Evolutionary conservation across 2,329 filamentous ascomycete genomes (phyloP), one percentile per base, ranked within the genome.

Genomic region (Botryotinia narcissicola): DNA sequence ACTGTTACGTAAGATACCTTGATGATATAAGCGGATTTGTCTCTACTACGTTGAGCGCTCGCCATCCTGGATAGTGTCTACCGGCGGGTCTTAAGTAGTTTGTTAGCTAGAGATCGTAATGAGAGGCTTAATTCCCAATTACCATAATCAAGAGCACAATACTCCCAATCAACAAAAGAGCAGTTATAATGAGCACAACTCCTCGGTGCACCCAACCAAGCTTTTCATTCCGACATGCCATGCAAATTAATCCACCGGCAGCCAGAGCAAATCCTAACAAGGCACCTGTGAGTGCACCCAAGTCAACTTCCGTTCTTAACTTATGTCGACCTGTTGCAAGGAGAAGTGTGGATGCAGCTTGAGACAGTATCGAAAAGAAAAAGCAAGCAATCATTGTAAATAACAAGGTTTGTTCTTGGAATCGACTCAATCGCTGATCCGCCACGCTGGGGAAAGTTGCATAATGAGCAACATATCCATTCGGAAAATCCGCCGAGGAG

Each of bases 281-380:
- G 25, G 92, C 89, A 16, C 92, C 92, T 59, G 93, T 85, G 1
- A 92, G 86, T 2, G 93, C 91, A 14, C 90, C 92, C 0, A 88
- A 88, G 78, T 95, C 92, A 5, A 95, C 93, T 80, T 93, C 89
- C n/a, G 89, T 85, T 7, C 87, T 85, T 76, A 91, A 85, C 80
- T 88, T 91, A 79, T 89, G 90, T 64, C 88, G 86, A 14, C 92
- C 92, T 1, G 93, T 93, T 22, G 85, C 83, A 46, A 92, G 88
- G 54, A 96, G 86, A 16, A 92, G 85, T 54, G 85, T 85, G 0
- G 92, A 88, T 46, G 95, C 86, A 66, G 87, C 81, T 51, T 94
- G 86, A 14, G 95, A 85, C 10, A 90, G 81, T 51, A 91, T 86
- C 0, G 92, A 87, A 0, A 88, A 86, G 3, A 84, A 82, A 75